Conservation (phyloP, 2,329 filamentous ascomycete genomes). For the Fusarium sp. region DNA sequence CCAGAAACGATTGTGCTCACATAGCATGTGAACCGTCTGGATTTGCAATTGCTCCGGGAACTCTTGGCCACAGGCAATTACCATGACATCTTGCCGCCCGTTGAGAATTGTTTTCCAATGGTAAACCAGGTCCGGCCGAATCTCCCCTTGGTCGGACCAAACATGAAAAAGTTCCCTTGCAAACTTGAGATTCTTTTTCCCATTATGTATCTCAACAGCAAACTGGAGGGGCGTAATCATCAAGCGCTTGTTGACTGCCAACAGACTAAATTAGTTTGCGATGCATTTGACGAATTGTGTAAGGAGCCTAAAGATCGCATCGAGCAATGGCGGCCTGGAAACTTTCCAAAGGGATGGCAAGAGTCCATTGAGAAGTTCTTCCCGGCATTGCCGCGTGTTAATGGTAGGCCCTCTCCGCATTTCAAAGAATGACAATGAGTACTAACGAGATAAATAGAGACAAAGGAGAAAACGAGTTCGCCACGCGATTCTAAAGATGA, state of each 20-base stretch:
- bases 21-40: background rate
- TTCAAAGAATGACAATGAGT: no score
- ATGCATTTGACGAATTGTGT: no score
- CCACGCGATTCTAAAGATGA: no score
- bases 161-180: background rate
- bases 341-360: no score
- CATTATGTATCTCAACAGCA: background rate
- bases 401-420: no score
- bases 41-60: background rate
- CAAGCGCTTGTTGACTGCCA: background rate
- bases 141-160: background rate
- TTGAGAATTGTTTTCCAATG: background rate
- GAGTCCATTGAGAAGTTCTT: no score
- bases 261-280: background rate
- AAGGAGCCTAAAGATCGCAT: no score
- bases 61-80: background rate
- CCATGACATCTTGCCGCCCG: no score
- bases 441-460: no score
- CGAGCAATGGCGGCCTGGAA: no score
- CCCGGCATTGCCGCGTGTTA: no score
- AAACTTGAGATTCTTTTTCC: background rate
- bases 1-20: background rate
- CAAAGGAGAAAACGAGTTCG: no score
- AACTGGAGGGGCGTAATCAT: background rate
- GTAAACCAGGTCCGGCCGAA: background rate